These are phyloP conservation scores for Dacryopinax primogenitus DNA, from an alignment of 768 basidiomycete genomes.

Conservation along the genomic window DNA sequence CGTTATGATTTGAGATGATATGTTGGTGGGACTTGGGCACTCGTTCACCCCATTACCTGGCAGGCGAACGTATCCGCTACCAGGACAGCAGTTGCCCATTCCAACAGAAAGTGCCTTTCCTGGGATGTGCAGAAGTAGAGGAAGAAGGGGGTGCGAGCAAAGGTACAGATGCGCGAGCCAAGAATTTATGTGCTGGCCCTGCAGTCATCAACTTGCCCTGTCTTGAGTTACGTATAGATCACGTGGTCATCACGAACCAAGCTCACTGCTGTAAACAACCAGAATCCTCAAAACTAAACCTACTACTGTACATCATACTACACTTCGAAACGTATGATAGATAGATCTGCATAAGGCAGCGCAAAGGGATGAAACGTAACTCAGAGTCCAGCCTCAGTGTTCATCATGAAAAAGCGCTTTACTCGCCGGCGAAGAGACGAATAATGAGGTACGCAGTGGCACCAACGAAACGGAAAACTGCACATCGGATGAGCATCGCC, in stretches of 20 bases:
- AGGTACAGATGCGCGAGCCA: background rate
- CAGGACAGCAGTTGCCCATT: background rate
- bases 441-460: conserved; percentile 71
- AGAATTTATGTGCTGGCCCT: background rate
- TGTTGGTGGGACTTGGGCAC: background rate
- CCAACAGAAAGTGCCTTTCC: background rate
- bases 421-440: conserved; percentile 82
- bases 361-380: background rate
- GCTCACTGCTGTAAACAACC: too few relatives aligned
- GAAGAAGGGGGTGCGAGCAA: background rate
- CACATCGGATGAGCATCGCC: background rate
- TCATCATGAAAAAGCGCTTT: conserved; percentile 18
- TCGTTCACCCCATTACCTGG: background rate
- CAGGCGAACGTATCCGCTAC: background rate
- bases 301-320: conserved; percentile 1
- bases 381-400: background rate
- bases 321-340: background rate
- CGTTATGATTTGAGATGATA: background rate
- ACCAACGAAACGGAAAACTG: conserved; percentile 77
- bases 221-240: too few relatives aligned
- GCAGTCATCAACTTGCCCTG: background rate
- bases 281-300: background rate
- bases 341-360: background rate
- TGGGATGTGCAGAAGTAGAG: background rate
- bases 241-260: too few relatives aligned